These are phyloP conservation scores for Delphinella strobiligena DNA, from an alignment of 2,329 filamentous ascomycete genomes.

Conservation along the genomic window DNA sequence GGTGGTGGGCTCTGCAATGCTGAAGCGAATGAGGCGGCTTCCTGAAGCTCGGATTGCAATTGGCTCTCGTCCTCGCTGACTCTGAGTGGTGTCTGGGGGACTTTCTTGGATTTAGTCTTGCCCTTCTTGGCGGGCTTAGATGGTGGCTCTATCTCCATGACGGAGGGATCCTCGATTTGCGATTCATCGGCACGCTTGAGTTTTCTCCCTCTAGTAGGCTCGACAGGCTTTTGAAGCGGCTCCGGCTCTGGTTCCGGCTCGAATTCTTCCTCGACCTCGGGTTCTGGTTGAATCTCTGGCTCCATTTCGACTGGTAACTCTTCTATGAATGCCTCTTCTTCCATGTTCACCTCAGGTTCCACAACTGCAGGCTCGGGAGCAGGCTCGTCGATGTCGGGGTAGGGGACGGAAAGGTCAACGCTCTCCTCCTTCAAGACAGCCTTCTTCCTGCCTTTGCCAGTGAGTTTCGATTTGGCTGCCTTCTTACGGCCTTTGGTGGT, in stretches of 20 bases:
- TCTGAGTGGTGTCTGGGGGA: neutral
- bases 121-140: constrained; percentile 7
- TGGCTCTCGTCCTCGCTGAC: constrained; percentile 17
- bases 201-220: constrained; percentile 18
- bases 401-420: constrained; percentile 3
- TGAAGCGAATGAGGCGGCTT: constrained; percentile 16
- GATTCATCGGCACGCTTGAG: constrained; percentile 12
- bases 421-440: constrained; percentile 6
- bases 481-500: constrained; percentile 27
- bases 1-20: constrained; percentile 13
- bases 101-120: constrained; percentile 9
- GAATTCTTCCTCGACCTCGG: neutral
- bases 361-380: constrained; percentile 2
- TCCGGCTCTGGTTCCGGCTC: neutral
- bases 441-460: constrained; percentile 17
- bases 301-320: neutral
- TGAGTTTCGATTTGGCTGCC: constrained; percentile 29
- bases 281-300: neutral
- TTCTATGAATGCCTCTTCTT: constrained; percentile 5
- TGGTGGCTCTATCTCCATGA: no score
- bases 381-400: constrained; percentile 4
- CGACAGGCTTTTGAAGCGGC: constrained; percentile 13
- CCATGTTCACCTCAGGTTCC: no score
- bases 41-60: constrained; percentile 15
- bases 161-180: neutral